A percentile compares a stretch with the other conserved stretches of the same genome.
These are phyloP conservation scores for Colletotrichum shisoi DNA, from an alignment of 2,329 filamentous ascomycete genomes.

Conservation along the genomic window DNA sequence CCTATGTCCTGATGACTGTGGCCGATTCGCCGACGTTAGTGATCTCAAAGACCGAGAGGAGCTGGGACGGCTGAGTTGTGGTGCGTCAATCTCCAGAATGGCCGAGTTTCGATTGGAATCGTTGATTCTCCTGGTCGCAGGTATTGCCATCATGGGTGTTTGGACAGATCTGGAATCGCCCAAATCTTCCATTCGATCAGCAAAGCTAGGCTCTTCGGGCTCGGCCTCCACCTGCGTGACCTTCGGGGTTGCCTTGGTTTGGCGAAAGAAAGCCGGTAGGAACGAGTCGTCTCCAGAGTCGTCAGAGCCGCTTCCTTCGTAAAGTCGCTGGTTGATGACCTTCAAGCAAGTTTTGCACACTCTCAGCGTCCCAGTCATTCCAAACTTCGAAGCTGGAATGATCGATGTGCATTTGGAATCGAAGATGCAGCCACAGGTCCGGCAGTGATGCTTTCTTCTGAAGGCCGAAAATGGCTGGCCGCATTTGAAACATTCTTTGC, in stretches of 20 bases:
- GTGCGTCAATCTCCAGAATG: constrained; percentile 86
- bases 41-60: constrained; percentile 91
- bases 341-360: constrained; percentile 93
- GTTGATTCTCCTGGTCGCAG: constrained; percentile 69
- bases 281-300: constrained; percentile 83
- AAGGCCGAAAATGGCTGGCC: constrained; percentile 92
- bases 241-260: constrained; percentile 54
- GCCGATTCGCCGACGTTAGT: constrained; percentile 66
- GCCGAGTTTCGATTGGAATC: constrained; percentile 88
- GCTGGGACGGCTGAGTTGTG: constrained; percentile 85
- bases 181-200: constrained; percentile 53
- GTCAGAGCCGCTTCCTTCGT: constrained; percentile 86
- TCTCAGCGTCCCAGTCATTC: constrained; percentile 81
- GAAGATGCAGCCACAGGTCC: constrained; percentile 97
- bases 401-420: constrained; percentile 94
- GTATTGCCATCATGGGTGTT: constrained; percentile 77
- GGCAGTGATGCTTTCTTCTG: constrained; percentile 93
- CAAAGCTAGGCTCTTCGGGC: constrained; percentile 52
- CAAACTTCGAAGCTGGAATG: constrained; percentile 87
- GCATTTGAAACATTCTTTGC: constrained; percentile 95
- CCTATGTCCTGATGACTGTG: constrained; percentile 81
- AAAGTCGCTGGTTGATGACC: constrained; percentile 82
- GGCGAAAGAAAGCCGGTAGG: constrained; percentile 69
- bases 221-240: constrained; percentile 51
- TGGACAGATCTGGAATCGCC: constrained; percentile 63